Conservation (phyloP, 805 yeast genomes). For the Wickerhamiella azyma region DNA sequence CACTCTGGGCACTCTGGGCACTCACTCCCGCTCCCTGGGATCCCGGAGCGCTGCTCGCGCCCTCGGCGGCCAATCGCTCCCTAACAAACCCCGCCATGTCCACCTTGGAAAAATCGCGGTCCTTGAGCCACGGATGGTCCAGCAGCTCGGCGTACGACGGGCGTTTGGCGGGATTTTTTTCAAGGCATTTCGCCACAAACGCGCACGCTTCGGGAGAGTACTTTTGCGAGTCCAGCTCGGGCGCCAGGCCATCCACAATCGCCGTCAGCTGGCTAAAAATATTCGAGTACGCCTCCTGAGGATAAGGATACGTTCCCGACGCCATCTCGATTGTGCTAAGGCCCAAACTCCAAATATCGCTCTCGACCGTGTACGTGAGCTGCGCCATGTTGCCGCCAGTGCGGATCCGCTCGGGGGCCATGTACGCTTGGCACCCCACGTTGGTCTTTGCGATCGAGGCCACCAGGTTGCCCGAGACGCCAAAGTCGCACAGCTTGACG, state of each 20-base stretch:
- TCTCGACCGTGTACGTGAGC: slow-evolving; percentile 78
- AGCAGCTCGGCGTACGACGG: slow-evolving; percentile 68
- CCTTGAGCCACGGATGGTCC: slow-evolving; percentile 70
- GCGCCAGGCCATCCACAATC: slow-evolving; percentile 92
- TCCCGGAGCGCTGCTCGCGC: too few species aligned
- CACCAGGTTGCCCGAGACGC: slow-evolving; percentile 88
- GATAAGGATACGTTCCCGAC: slow-evolving; percentile 87
- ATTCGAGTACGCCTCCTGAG: slow-evolving; percentile 81
- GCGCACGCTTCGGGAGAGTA: slow-evolving; percentile 68
- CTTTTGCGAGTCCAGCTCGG: slow-evolving; percentile 47
- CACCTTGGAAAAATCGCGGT: slow-evolving; percentile 25
- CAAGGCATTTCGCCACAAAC: slow-evolving; percentile 57
- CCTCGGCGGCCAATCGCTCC: slow-evolving; percentile 10
- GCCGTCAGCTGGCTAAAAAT: slow-evolving; percentile 89
- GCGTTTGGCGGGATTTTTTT: slow-evolving; percentile 66
- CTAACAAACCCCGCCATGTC: slow-evolving; percentile 29
- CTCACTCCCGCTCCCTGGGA: too few species aligned
- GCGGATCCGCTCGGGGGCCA: slow-evolving; percentile 92
- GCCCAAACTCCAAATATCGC: slow-evolving; percentile 94
- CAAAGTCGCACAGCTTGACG: slow-evolving; percentile 87
- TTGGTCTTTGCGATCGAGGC: slow-evolving; percentile 91
- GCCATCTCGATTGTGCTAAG: slow-evolving; percentile 77
- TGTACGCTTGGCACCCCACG: slow-evolving; percentile 94
- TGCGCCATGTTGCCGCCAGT: slow-evolving; percentile 25
- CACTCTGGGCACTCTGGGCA: too few species aligned